Evolutionary conservation across 164 flowering plant species (phyloP).

Genomic region (Chimonanthus praecox): DNA sequence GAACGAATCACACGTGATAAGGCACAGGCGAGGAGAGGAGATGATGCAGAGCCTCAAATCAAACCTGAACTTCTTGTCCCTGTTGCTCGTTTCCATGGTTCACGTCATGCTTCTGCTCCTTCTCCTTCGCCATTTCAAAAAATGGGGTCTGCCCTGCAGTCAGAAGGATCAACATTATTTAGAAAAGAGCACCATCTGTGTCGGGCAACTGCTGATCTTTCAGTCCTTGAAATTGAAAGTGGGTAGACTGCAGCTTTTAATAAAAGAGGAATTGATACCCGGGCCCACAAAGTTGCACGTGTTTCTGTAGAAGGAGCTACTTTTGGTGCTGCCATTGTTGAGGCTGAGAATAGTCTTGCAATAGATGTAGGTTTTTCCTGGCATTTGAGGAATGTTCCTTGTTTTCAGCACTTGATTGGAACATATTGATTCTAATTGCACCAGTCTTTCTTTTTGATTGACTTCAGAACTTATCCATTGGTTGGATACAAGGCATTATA

Average conservation of each 20-base stretch:
- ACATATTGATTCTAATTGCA: conserved; percentile 14
- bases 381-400: conserved; percentile 20
- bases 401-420: too few species aligned
- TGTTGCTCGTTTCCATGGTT: conserved; percentile 65
- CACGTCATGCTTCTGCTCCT: conserved; percentile 83
- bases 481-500: conserved; percentile 18
- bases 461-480: conserved; percentile 6
- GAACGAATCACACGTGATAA: conserved; percentile 82
- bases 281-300: conserved; percentile 49
- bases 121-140: conserved; percentile 63
- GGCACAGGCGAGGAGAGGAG: conserved; percentile 66
- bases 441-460: background rate
- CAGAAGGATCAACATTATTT: background rate
- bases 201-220: conserved; percentile 10
- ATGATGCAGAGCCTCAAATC: conserved; percentile 64
- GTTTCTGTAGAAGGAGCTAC: conserved; percentile 48
- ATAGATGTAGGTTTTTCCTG: conserved; percentile 51
- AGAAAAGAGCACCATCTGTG: background rate
- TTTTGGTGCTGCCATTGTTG: conserved; percentile 95
- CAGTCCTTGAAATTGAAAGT: conserved; percentile 21
- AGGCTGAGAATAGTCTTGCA: conserved; percentile 79
- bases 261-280: conserved; percentile 23
- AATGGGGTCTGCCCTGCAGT: conserved; percentile 9
- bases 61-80: conserved; percentile 64
- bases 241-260: conserved; percentile 19